These are phyloP conservation scores for Leccinum uliginosum DNA, from an alignment of 768 basidiomycete species.

Conservation along the genomic window DNA sequence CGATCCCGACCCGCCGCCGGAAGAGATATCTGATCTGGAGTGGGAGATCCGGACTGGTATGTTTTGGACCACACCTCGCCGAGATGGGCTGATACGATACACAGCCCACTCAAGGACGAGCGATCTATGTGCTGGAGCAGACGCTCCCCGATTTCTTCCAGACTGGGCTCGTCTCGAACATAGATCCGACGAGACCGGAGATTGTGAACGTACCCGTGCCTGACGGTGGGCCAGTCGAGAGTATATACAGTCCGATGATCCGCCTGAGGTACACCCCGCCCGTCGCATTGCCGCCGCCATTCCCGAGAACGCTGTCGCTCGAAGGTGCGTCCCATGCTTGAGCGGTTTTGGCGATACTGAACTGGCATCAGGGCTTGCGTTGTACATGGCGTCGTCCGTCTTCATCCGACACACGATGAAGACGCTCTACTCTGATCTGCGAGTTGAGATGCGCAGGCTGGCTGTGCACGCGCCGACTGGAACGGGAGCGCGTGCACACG, in stretches of 20 bases:
- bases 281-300: constrained; percentile 57
- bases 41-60: constrained; percentile 77
- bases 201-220: constrained; percentile 20
- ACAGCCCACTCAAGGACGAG: constrained; percentile 48
- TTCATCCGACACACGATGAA: constrained; percentile 72
- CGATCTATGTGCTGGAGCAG: constrained; percentile 60
- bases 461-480: constrained; percentile 24
- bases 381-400: constrained; percentile 68
- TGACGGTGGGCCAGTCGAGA: constrained; percentile 36
- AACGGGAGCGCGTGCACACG: not conserved
- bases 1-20: constrained; percentile 5
- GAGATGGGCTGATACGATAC: constrained; percentile 31
- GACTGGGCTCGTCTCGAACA: constrained; percentile 55
- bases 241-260: constrained; percentile 58
- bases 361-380: constrained; percentile 50
- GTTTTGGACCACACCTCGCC: constrained; percentile 10
- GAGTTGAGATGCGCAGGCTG: constrained; percentile 51
- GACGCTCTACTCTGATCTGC: constrained; percentile 66
- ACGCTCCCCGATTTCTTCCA: constrained; percentile 73
- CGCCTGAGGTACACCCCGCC: constrained; percentile 69
- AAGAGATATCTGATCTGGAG: constrained; percentile 57
- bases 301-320: constrained; percentile 63
- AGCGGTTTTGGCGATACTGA: not conserved
- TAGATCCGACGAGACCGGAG: constrained; percentile 43
- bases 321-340: constrained; percentile 49